These are phyloP conservation scores for Populus simonii DNA, from an alignment of 345 rosid species.

Conservation along the genomic window DNA sequence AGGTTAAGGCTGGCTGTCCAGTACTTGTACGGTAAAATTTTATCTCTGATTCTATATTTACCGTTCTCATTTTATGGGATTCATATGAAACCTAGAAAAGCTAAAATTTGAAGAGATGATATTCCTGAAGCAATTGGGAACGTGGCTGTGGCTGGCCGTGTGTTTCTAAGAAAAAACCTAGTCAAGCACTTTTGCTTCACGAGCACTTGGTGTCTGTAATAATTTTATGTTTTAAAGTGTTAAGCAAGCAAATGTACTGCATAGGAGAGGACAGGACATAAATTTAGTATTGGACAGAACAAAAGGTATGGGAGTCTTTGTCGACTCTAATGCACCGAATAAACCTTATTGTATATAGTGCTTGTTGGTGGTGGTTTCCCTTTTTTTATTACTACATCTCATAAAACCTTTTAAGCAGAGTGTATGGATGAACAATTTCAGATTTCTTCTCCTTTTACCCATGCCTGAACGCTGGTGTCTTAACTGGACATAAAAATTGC, in stretches of 20 bases:
- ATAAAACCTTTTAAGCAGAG: neutral
- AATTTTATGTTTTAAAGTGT: too few relatives aligned
- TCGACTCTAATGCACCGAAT: neutral
- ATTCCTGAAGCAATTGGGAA: too few relatives aligned
- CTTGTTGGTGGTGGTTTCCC: neutral
- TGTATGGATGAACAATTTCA: too few relatives aligned
- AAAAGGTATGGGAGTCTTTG: neutral
- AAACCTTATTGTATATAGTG: neutral
- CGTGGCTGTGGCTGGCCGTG: too few relatives aligned
- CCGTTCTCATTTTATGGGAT: too few relatives aligned
- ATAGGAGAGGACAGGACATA: neutral
- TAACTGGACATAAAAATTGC: conserved; percentile 12
- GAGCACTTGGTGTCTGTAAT: neutral
- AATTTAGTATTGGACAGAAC: neutral
- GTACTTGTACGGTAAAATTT: too few relatives aligned
- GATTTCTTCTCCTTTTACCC: neutral
- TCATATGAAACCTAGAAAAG: too few relatives aligned
- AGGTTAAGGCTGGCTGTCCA: too few relatives aligned
- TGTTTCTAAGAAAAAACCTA: too few relatives aligned
- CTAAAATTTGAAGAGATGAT: too few relatives aligned
- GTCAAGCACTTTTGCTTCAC: neutral
- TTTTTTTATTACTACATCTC: neutral
- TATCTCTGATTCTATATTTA: too few relatives aligned
- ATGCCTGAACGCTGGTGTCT: neutral
- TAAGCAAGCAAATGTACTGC: neutral